Base-by-base conservation (phyloP, 441 rosid genomes). In the Arabidopsis lyrata region DNA sequence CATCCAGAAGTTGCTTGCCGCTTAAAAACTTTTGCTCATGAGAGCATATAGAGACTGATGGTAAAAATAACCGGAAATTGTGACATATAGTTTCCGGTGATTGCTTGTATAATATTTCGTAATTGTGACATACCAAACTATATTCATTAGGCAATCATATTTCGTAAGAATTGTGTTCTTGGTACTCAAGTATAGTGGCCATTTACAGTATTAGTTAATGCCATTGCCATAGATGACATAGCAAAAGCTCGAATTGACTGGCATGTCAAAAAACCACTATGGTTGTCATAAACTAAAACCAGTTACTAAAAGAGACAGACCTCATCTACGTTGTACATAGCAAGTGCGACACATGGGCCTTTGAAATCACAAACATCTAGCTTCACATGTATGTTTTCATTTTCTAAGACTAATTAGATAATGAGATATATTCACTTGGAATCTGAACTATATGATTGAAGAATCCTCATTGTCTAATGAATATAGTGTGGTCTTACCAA, bases 311-410 rank as follows among this genome's bases (percentile, higher is more conserved):
- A 13, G 64, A 49, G 72, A 62, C 84, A 63, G 39, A 90, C 97
- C 93, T 95, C 90, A 77, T 95, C 99, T 68, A 90, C 88, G 74
- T 95, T 95, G 84, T 90, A 95, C 99, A 92, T 95, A 27, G 97
- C 88, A 74, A 95, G 93, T 11, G 97, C 97, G 10, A 92, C 83
- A 50, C 99, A 97, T n/a, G 99, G 93, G 44, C 96, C 96, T 81
- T 87, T 88, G 79, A 90, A 95, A 76, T 89, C 82, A 83, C 83
- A 82, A 52, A 92, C 89, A 76, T 92, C 86, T 38, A 92, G 84
- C 71, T 90, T 97, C 83, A 78, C 38, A 8, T 86, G 82, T 29
- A 72, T 56, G 18, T 73, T 80, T 57, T 91, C 93, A 84, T 78
- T 83, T 62, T 92, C 90, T 18, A 93, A 93, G 68, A 87, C 97